A percentile compares a stretch with the other conserved stretches of the same genome.
Evolutionary conservation across 2,329 filamentous ascomycete genomes (phyloP).

Genomic region (Ceratocystis lukuohia): DNA sequence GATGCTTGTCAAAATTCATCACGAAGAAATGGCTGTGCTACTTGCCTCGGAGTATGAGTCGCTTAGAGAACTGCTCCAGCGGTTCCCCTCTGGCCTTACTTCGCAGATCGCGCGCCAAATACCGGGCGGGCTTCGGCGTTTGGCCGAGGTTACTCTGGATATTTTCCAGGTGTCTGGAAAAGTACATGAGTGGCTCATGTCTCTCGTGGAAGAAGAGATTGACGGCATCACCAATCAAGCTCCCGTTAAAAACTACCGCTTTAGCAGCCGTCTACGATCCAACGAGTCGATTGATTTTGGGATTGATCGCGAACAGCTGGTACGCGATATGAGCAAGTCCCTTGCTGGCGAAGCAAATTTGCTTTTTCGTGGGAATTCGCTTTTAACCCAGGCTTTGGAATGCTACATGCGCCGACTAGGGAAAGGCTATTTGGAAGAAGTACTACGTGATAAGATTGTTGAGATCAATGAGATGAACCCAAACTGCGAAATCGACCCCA

Average conservation of each 20-base stretch:
- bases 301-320: slow-evolving; percentile 55
- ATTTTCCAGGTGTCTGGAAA: slow-evolving; percentile 88
- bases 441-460: slow-evolving; percentile 68
- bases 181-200: slow-evolving; percentile 79
- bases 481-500: slow-evolving; percentile 91
- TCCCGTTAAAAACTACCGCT: slow-evolving; percentile 58
- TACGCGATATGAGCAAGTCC: slow-evolving; percentile 66
- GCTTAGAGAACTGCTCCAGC: slow-evolving; percentile 70
- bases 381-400: slow-evolving; percentile 86
- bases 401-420: slow-evolving; percentile 91
- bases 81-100: slow-evolving; percentile 72
- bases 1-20: slow-evolving; percentile 67
- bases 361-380: slow-evolving; percentile 85
- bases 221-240: slow-evolving; percentile 79
- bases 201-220: slow-evolving; percentile 90
- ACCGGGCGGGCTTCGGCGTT: slow-evolving; percentile 59
- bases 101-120: slow-evolving; percentile 70
- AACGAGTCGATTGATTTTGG: slow-evolving; percentile 51
- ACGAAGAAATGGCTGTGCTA: slow-evolving; percentile 82
- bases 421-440: slow-evolving; percentile 82
- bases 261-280: slow-evolving; percentile 56
- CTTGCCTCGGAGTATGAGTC: slow-evolving; percentile 74
- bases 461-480: slow-evolving; percentile 85
- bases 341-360: slow-evolving; percentile 82
- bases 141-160: slow-evolving; percentile 79